Conservation (phyloP, 2,329 filamentous ascomycete genomes). For the Aspergillus sclerotialis region DNA sequence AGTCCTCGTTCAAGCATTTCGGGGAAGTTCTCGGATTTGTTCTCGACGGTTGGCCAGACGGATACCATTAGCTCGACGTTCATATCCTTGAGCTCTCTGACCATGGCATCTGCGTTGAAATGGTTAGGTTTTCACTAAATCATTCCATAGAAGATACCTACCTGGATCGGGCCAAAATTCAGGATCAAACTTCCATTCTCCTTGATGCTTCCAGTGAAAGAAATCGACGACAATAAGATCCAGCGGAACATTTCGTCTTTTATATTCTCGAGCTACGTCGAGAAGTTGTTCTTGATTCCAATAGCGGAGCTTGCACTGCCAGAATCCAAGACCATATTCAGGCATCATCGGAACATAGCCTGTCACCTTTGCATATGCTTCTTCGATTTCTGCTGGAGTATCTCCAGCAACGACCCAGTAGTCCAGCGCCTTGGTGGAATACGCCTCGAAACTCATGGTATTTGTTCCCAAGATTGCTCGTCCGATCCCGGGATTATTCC, state of each 20-base stretch:
- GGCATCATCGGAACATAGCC: constrained; percentile 61
- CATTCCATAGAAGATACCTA: too few relatives aligned
- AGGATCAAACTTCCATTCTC: constrained; percentile 61
- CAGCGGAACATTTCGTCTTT: constrained; percentile 48
- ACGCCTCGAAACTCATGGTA: constrained; percentile 55
- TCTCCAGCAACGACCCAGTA: constrained; percentile 59
- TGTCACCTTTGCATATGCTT: constrained; percentile 50
- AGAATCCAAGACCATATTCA: constrained; percentile 61
- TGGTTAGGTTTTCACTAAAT: too few relatives aligned
- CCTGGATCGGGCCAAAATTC: constrained; percentile 59
- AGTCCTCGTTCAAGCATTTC: constrained; percentile 57
- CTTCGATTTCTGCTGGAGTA: constrained; percentile 49
- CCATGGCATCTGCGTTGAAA: constrained; percentile 50
- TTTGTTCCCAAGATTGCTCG: constrained; percentile 56
- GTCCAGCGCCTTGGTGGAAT: constrained; percentile 51
- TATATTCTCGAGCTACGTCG: constrained; percentile 54
- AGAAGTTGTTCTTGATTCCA: constrained; percentile 60
- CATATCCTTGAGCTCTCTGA: constrained; percentile 52
- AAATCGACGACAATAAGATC: constrained; percentile 63
- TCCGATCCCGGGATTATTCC: constrained; percentile 60
- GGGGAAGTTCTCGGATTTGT: constrained; percentile 50
- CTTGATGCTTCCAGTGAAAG: constrained; percentile 61
- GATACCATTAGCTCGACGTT: constrained; percentile 62
- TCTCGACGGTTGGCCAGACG: constrained; percentile 62
- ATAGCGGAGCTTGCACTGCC: constrained; percentile 62